phyloP scores from a whole-genome alignment of 768 basidiomycete genomes.

The Boletus sp. region DNA sequence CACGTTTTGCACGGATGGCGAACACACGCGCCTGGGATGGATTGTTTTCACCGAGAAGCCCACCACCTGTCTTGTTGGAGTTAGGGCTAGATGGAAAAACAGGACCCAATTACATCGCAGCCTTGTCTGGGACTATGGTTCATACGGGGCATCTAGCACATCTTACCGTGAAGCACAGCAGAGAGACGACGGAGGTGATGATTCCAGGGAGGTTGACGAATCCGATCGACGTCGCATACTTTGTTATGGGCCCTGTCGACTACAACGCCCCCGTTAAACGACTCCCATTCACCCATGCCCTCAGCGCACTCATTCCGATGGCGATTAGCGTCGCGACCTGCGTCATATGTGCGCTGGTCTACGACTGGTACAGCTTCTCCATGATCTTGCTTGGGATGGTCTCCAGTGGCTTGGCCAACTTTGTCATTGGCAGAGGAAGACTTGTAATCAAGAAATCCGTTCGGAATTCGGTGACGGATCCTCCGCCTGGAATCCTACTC shows the following conservation, averaged over 20 bases:
- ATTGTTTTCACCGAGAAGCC: constrained; percentile 17
- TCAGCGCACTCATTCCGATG: constrained; percentile 24
- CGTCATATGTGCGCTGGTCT: constrained; percentile 21
- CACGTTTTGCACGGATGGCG: constrained; percentile 30
- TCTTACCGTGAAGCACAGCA: constrained; percentile 18
- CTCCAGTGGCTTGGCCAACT: constrained; percentile 27
- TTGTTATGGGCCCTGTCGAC: constrained; percentile 12
- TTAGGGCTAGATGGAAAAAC: constrained; percentile 29
- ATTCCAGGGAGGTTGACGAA: constrained; percentile 22
- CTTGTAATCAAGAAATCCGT: constrained; percentile 18
- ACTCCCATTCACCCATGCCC: not conserved
- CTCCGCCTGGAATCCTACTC: constrained; percentile 25
- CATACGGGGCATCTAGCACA: constrained; percentile 25
- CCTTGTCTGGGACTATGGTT: constrained; percentile 24
- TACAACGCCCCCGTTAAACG: constrained; percentile 3
- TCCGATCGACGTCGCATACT: constrained; percentile 16
- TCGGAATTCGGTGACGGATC: constrained; percentile 12
- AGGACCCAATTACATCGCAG: constrained; percentile 29
- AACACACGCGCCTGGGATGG: constrained; percentile 27
- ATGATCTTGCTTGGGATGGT: constrained; percentile 33
- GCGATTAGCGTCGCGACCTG: constrained; percentile 18
- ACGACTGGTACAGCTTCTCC: constrained; percentile 33
- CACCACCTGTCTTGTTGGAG: constrained; percentile 22
- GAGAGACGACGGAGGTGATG: constrained; percentile 1
- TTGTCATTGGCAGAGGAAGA: constrained; percentile 24